Evolutionary conservation across 495 filamentous ascomycete species (phyloP).

Genomic region (Melanomma pulvis-pyrius): DNA sequence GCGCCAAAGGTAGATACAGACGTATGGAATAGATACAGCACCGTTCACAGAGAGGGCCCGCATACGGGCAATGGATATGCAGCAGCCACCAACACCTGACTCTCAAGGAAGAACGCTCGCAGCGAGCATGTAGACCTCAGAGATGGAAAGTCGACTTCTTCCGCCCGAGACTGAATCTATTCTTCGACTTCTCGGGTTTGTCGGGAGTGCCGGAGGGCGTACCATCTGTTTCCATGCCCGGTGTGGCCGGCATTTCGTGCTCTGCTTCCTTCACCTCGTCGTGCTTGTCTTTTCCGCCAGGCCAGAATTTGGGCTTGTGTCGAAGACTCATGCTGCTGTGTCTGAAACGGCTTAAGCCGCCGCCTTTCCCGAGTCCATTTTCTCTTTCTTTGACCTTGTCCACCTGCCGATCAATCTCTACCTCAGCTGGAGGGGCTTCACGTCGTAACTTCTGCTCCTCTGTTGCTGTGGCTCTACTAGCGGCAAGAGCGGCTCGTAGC

Average conservation of each 20-base stretch:
- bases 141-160: conserved; percentile 53
- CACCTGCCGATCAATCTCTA: neutral
- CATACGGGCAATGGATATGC: neutral
- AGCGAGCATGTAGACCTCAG: neutral
- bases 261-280: conserved; percentile 1
- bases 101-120: neutral
- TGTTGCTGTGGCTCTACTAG: conserved; percentile 55
- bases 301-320: conserved; percentile 53
- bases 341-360: conserved; percentile 56
- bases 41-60: too few relatives aligned
- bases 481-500: conserved; percentile 59
- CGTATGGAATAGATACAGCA: neutral
- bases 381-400: conserved; percentile 30
- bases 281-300: conserved; percentile 21
- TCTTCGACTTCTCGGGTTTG: conserved; percentile 38
- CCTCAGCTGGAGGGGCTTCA: conserved; percentile 1
- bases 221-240: conserved; percentile 14
- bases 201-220: conserved; percentile 6
- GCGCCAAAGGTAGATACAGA: conserved; percentile 1
- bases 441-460: conserved; percentile 52
- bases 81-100: neutral
- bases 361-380: conserved; percentile 44
- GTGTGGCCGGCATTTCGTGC: conserved; percentile 6
- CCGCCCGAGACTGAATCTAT: conserved; percentile 60
- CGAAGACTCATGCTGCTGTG: conserved; percentile 62